Evolutionary conservation across 2,329 filamentous ascomycete species (phyloP), one percentile per base, ranked within the genome.

Genomic region (Aspergillus hiratsukae): DNA sequence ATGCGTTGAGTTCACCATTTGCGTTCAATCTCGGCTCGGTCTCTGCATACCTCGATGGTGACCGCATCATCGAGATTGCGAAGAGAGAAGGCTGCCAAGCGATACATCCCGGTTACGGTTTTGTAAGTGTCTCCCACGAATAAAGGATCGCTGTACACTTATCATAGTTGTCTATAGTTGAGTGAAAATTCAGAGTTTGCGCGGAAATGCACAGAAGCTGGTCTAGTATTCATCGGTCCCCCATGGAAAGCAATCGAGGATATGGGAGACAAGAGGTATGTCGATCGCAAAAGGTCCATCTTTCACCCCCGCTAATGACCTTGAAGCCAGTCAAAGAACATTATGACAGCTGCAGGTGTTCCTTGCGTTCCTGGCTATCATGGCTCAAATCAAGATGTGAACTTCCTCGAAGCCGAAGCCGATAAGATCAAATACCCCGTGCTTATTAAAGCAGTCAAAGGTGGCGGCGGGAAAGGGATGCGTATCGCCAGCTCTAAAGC

Each of bases 341-440:
- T 99, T 69, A 97, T 99, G 94, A 91, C 85, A 35, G 85, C 86
- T 4, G 93, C 94, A n/a, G 91, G 91, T 8, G 94, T 99, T 3
- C 92, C 92, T 4, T 97, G 94, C 68, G 94, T 99, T 50, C 94
- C 94, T 0, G 94, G 94, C 0, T 99, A 99, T 68, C 94, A 97
- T 71, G 94, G 94, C 19, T 68, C 81, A 1, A 90, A 96, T 52
- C 94, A 99, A 76, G 85, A 88, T 50, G 78, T 82, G 1, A 70
- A 75, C 8, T 79, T 81, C 58, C 76, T 88, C 28, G 81, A 90
- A 54, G 76, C 79, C 9, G 86, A 93, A 70, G 93, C 94, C 7
- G 83, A 83, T 64, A 85, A 89, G 61, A 87, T 89, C 64, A 83
- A 83, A 58, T 86, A 84, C 61, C 84, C 83, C 0, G 84, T 87